Evolutionary conservation across 306 rosid genomes (phyloP), one percentile per base, ranked within the genome.

Genomic region (Quercus wislizeni): DNA sequence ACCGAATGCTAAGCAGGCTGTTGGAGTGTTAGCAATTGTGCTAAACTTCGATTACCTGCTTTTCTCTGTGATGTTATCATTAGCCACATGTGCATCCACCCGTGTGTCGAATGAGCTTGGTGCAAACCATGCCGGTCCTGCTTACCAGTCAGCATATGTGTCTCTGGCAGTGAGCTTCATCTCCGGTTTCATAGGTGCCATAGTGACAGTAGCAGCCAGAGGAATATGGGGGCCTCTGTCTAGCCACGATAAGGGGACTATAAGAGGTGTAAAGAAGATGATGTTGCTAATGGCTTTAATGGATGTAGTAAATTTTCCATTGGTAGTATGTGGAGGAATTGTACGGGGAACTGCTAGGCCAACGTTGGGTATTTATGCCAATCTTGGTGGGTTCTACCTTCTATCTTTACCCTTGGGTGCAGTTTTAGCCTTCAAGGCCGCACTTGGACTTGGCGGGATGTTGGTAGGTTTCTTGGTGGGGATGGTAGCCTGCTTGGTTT

Each of bases 21-120:
- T 91, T 17, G 95, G 93, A 63, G 82, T 88, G 20, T 61, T 93
- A 27, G 82, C 88, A 28, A 90, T 93, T 13, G 90, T 93, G 19
- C 70, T 93, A 0, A 93, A 91, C 81, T 91, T 93, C 13, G 98
- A 93, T 80, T 93, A 93, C 56, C 67, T 91, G 75, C 88, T 91
- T 3, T 91, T 69, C 84, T 87, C 91, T 0, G 87, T 87, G 57
- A 93, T 91, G 97, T 63, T 93, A 52, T 89, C 97, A 14, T 82
- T 93, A 5, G 90, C 91, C 35, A 91, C 94, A 0, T 86, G 92
- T 76, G 94, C 88, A 5, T 91, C 97, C 14, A 88, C 87, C 0
- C 87, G 94, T 3, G 91, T 91, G 28, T 93, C 96, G 0, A 93
- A 93, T 19, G 94, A 93, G 81, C 89, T 93, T 1, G 97, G 97